These are phyloP conservation scores for Coemansia sp. DNA, from an alignment of 192 early-diverging fungal genomes.

Conservation along the genomic window DNA sequence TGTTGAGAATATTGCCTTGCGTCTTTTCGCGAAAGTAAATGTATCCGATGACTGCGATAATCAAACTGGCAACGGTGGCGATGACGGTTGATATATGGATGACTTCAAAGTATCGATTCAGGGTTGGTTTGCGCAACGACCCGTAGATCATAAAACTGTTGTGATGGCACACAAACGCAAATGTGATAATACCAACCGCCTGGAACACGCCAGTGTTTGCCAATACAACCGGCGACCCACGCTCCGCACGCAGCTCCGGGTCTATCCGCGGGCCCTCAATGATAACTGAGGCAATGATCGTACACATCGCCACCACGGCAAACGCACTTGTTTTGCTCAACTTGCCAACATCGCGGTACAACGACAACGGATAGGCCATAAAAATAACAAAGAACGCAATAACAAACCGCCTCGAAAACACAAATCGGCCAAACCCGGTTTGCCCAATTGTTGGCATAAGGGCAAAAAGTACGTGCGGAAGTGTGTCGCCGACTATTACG, in stretches of 20 bases:
- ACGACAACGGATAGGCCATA: slow-evolving; percentile 80
- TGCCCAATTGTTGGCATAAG: slow-evolving; percentile 59
- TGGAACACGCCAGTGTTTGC: slow-evolving; percentile 67
- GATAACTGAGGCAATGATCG: slow-evolving; percentile 70
- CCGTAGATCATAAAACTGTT: slow-evolving; percentile 91
- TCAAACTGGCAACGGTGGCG: slow-evolving; percentile 67
- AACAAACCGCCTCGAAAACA: slow-evolving; percentile 69
- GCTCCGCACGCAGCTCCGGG: slow-evolving; percentile 44
- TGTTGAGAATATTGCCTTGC: slow-evolving; percentile 84
- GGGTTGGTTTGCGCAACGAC: slow-evolving; percentile 76
- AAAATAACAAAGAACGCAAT: slow-evolving; percentile 73
- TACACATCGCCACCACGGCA: slow-evolving; percentile 76
- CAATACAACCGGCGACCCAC: slow-evolving; percentile 26
- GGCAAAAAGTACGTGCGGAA: slow-evolving; percentile 77
- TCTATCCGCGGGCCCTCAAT: slow-evolving; percentile 67
- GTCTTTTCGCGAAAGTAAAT: slow-evolving; percentile 82
- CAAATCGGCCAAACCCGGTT: slow-evolving; percentile 57
- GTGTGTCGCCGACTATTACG: slow-evolving; percentile 75
- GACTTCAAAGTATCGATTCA: slow-evolving; percentile 80
- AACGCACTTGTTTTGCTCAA: slow-evolving; percentile 86
- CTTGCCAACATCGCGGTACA: slow-evolving; percentile 84
- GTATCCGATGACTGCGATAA: slow-evolving; percentile 73
- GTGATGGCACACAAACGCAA: slow-evolving; percentile 96
- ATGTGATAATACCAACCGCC: slow-evolving; percentile 87
- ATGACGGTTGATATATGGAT: slow-evolving; percentile 76